Evolutionary conservation across 2,329 filamentous ascomycete species (phyloP).

Genomic region (Westerdykella aurantiaca): DNA sequence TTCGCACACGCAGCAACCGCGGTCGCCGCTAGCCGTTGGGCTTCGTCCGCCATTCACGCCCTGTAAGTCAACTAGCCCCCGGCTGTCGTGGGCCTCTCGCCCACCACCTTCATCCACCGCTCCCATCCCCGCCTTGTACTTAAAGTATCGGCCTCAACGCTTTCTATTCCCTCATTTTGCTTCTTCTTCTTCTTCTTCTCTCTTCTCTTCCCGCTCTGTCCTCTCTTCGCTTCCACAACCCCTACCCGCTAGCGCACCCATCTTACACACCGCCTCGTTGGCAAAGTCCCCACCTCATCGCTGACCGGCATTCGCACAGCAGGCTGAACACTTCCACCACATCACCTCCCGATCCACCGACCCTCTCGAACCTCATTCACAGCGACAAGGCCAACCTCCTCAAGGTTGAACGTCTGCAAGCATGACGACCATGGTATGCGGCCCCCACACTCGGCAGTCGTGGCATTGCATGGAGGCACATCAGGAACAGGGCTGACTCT

Average conservation of each 20-base stretch:
- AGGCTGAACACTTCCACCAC: conserved; percentile 32
- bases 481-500: conserved; percentile 20
- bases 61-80: conserved; percentile 33
- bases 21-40: conserved; percentile 32
- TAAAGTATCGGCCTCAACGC: conserved; percentile 13
- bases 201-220: conserved; percentile 7
- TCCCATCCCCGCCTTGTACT: conserved; percentile 8
- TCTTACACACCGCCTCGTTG: conserved; percentile 41
- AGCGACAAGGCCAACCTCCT: conserved; percentile 28
- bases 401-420: conserved; percentile 32
- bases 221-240: conserved; percentile 14
- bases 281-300: conserved; percentile 32
- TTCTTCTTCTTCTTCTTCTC: conserved; percentile 6
- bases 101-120: conserved; percentile 3
- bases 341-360: conserved; percentile 11
- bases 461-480: conserved; percentile 7
- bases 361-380: conserved; percentile 10
- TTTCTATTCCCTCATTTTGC: conserved; percentile 6
- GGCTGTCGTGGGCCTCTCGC: conserved; percentile 5
- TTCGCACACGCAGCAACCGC: conserved; percentile 8
- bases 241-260: conserved; percentile 24
- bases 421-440: conserved; percentile 60
- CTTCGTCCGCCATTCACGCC: conserved; percentile 29
- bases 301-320: conserved; percentile 35
- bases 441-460: conserved; percentile 35